phyloP scores from a whole-genome alignment of 106 monocot species.

The Dendrobium huoshanense region DNA sequence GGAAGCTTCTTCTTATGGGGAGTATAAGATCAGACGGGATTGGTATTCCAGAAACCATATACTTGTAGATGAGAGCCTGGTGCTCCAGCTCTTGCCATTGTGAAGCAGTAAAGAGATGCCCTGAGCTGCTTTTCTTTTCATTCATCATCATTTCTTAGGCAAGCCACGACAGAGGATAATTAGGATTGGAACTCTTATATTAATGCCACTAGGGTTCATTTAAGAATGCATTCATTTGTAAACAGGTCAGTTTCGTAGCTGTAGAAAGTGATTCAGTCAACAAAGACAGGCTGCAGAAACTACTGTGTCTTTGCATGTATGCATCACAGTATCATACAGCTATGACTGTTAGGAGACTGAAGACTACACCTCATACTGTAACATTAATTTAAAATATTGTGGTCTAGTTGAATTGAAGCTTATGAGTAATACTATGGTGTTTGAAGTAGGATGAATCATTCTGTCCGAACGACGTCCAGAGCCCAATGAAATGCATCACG shows the following conservation, averaged over 20 bases:
- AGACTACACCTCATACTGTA: not conserved
- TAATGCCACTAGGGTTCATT: not conserved
- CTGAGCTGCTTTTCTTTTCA: constrained; percentile 1
- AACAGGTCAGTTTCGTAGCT: constrained; percentile 5
- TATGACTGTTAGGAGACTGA: too few relatives aligned
- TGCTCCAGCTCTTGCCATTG: constrained; percentile 97
- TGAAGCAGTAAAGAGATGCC: constrained; percentile 71
- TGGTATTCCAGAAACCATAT: constrained; percentile 79
- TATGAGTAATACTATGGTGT: not conserved
- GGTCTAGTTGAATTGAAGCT: not conserved
- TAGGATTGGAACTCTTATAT: not conserved
- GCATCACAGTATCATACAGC: constrained; percentile 5
- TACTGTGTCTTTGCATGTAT: constrained; percentile 35
- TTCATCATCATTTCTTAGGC: too few relatives aligned
- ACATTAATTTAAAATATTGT: not conserved
- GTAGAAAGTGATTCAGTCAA: constrained; percentile 64
- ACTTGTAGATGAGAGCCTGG: constrained; percentile 93
- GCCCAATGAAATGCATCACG: too few relatives aligned
- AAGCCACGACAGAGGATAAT: not conserved
- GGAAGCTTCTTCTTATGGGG: constrained; percentile 61
- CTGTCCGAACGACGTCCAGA: too few relatives aligned
- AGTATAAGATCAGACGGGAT: constrained; percentile 84
- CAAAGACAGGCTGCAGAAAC: constrained; percentile 69
- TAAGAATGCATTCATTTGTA: not conserved
- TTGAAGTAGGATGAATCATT: not conserved